Conservation (phyloP, 164 flowering plant genomes). For the Pachysandra terminalis region DNA sequence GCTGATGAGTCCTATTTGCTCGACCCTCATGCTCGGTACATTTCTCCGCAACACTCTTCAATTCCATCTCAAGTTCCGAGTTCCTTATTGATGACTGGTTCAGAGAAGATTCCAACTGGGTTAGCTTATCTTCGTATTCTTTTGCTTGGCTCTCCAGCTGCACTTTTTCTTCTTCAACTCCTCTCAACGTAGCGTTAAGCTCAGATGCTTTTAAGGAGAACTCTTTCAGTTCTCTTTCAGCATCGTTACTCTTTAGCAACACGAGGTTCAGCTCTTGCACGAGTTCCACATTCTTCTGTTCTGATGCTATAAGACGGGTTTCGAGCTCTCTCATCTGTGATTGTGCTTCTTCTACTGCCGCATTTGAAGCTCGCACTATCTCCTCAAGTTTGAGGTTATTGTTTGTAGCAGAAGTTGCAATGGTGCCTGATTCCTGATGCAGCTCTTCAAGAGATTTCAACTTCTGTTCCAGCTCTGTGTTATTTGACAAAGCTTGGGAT, state of each 20-base stretch:
- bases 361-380: conserved; percentile 39
- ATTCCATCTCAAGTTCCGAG: conserved; percentile 61
- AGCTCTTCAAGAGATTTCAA: conserved; percentile 58
- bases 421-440: conserved; percentile 47
- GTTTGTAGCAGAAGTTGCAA: conserved; percentile 42
- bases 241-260: conserved; percentile 40
- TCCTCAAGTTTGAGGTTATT: conserved; percentile 66
- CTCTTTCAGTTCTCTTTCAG: conserved; percentile 54
- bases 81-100: conserved; percentile 32
- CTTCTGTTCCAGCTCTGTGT: conserved; percentile 66
- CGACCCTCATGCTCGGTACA: conserved; percentile 72
- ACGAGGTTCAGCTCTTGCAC: conserved; percentile 52
- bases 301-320: conserved; percentile 39
- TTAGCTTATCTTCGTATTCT: conserved; percentile 46
- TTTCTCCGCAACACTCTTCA: conserved; percentile 42
- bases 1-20: conserved; percentile 54
- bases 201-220: conserved; percentile 40
- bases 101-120: conserved; percentile 45
- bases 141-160: conserved; percentile 31
- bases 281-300: conserved; percentile 65
- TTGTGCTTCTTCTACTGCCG: conserved; percentile 62
- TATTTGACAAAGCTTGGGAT: conserved; percentile 57
- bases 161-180: conserved; percentile 50
- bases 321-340: conserved; percentile 50
- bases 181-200: conserved; percentile 29